Evolutionary conservation across 2,329 filamentous ascomycete species (phyloP).

Genomic region (Thielaviopsis cerberus): DNA sequence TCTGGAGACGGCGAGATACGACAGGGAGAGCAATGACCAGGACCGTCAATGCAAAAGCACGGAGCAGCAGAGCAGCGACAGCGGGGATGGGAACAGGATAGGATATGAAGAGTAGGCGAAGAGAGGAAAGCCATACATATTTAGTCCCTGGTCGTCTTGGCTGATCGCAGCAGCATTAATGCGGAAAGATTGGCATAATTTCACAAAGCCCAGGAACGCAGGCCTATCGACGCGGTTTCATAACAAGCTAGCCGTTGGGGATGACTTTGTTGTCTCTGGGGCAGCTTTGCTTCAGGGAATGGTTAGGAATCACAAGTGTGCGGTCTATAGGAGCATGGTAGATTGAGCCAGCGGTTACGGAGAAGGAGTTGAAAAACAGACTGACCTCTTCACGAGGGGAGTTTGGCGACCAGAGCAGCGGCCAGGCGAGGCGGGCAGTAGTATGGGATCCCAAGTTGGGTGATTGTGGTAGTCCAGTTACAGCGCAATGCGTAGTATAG

Average conservation of each 20-base stretch:
- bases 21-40: background rate
- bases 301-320: background rate
- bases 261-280: too few species aligned
- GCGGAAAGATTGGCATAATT: constrained; percentile 7
- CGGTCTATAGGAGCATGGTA: background rate
- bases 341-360: background rate
- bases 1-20: constrained; percentile 3
- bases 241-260: background rate
- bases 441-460: too few species aligned
- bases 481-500: background rate
- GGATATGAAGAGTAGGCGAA: background rate
- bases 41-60: constrained; percentile 2
- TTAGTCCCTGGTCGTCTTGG: background rate
- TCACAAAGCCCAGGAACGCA: background rate
- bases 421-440: too few species aligned
- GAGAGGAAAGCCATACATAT: background rate
- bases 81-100: background rate
- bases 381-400: too few species aligned
- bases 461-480: too few species aligned
- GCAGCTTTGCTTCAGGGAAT: too few species aligned
- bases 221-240: constrained; percentile 2
- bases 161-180: constrained; percentile 2
- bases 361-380: too few species aligned
- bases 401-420: too few species aligned
- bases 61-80: background rate